Base-by-base conservation (phyloP, 1,284 basidiomycete genomes). In the Rhodotorula sp. region DNA sequence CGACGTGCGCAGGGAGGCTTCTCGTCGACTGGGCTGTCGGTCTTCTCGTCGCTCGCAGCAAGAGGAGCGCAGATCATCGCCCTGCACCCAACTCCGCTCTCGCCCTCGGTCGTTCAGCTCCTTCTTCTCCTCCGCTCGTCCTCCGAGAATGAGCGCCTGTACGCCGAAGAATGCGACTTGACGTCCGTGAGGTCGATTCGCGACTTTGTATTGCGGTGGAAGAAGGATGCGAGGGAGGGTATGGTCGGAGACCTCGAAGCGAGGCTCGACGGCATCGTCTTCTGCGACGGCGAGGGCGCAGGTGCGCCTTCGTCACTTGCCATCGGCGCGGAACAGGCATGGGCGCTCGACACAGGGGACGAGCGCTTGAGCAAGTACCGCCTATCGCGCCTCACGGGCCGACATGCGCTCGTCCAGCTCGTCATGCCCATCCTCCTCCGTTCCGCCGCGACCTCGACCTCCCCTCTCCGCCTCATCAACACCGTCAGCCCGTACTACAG, bases 121-220 rank as follows among this genome's bases (percentile, higher is more conserved):
- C 49, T 77, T 34, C 56, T 75, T 48, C 76, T 78, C 61, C 58
- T 78, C 13, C 73, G 74, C 19, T 73, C 67, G 7, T 52, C 74
- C 4, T 66, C 74, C 7, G 53, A 42, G 19, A 77, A 77, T 63
- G 77, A 78, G 46, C 71, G 74, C n/a, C 64, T 77, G 17, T 78
- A 78, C 60, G 76, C 72, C 66, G 77, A 78, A 42, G 41, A 71
- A 23, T 76, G 74, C 63, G 77, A 78, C 53, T 64, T 72, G 21
- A 42, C 64, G 4, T 67, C 60, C 7, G 54, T 75, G 49, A 69
- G 48, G 10, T 72, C 68, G 56, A 68, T 78, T 5, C 57, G 64
- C 21, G 25, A 3, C 2, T 78, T 78, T 53, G 68, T 63, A 21
- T 44, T 54, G 16, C 59, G 72, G 41, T 78, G 76, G 76, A 56